Percentiles rank a stretch among this genome's conserved stretches.
phyloP scores from a whole-genome alignment of 2,329 filamentous ascomycete genomes.

The Aureobasidium sp. region DNA sequence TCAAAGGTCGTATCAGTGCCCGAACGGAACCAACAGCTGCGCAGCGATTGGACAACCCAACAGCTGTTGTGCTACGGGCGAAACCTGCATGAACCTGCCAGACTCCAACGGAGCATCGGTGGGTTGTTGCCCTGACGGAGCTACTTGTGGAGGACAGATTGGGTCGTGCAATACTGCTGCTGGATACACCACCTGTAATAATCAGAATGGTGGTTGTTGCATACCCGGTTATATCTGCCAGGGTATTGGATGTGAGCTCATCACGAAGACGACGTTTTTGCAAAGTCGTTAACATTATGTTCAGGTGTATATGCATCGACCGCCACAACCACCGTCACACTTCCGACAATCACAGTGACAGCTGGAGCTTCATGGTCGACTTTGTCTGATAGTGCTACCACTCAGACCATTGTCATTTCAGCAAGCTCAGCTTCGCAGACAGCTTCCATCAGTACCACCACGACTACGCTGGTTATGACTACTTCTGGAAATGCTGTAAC shows the following conservation, averaged over 20 bases:
- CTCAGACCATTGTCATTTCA: conserved; percentile 2
- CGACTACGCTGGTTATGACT: conserved; percentile 21
- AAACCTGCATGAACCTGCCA: conserved; percentile 58
- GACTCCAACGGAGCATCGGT: conserved; percentile 60
- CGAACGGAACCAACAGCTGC: conserved; percentile 59
- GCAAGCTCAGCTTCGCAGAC: conserved; percentile 21
- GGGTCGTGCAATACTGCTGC: conserved; percentile 50
- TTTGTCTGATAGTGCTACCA: conserved; percentile 8
- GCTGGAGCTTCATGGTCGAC: conserved; percentile 13
- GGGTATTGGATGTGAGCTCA: conserved; percentile 53
- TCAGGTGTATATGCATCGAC: conserved; percentile 21
- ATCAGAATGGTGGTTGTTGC: conserved; percentile 62
- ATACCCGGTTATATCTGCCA: conserved; percentile 64
- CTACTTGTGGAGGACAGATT: conserved; percentile 57
- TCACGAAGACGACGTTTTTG: not conserved
- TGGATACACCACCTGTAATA: conserved; percentile 58
- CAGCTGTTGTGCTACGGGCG: conserved; percentile 63
- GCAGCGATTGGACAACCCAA: conserved; percentile 57
- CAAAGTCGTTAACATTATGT: not conserved
- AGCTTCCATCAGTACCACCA: conserved; percentile 22
- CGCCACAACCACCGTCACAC: conserved; percentile 23
- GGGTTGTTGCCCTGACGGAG: conserved; percentile 65
- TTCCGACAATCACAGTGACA: conserved; percentile 20
- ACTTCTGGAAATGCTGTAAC: conserved; percentile 15
- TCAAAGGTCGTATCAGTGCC: conserved; percentile 58